phyloP scores from a whole-genome alignment of 495 filamentous ascomycete species.

The Niebla homalea region DNA sequence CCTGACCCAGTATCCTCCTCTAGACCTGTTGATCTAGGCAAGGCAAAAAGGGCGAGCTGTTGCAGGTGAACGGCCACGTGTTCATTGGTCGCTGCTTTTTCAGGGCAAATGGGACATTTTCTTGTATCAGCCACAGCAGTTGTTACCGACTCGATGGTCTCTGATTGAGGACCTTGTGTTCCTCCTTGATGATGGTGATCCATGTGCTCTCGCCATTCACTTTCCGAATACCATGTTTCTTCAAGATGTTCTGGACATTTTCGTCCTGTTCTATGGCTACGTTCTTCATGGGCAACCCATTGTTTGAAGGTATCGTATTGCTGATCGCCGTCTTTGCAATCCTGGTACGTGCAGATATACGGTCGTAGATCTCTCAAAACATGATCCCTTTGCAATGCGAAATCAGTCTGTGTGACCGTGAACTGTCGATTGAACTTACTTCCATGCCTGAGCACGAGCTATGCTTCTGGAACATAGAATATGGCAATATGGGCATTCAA shows the following conservation, averaged over 20 bases:
- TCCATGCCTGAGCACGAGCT: slow-evolving; percentile 1
- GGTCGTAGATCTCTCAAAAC: slow-evolving; percentile 19
- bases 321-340: slow-evolving; percentile 14
- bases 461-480: slow-evolving; percentile 13
- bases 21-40: neutral
- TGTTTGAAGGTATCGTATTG: slow-evolving; percentile 19
- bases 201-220: neutral
- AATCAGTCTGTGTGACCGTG: neutral
- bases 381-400: slow-evolving; percentile 8
- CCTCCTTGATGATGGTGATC: neutral
- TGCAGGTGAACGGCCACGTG: slow-evolving; percentile 1
- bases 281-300: slow-evolving; percentile 20
- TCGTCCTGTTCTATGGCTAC: neutral
- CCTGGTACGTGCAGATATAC: slow-evolving; percentile 20
- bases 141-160: neutral
- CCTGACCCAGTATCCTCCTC: neutral
- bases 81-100: neutral
- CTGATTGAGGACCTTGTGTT: neutral
- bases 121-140: neutral
- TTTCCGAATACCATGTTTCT: neutral
- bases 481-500: slow-evolving; percentile 18
- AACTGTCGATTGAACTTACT: neutral
- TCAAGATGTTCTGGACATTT: neutral
- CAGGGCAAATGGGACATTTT: neutral
- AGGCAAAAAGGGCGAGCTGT: neutral